Percentiles rank a stretch among this genome's conserved stretches.
These are phyloP conservation scores for Cydonia oblonga DNA, from an alignment of 331 rosid genomes.

Conservation along the genomic window DNA sequence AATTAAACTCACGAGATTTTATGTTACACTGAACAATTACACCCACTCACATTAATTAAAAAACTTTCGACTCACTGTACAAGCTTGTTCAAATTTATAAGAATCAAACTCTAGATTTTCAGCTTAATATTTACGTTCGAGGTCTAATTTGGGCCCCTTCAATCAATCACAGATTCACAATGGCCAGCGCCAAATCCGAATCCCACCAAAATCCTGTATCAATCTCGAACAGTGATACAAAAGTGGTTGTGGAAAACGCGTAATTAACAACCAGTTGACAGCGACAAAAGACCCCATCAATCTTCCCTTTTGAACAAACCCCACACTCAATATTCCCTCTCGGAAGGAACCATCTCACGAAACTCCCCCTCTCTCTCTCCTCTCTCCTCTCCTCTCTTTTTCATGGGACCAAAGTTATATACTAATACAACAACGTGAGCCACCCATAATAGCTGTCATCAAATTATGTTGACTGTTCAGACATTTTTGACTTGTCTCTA, in stretches of 20 bases:
- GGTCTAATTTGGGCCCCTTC: neutral
- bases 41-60: too few species aligned
- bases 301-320: too few species aligned
- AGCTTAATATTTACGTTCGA: neutral
- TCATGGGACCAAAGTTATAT: neutral
- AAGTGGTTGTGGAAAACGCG: conserved; percentile 9
- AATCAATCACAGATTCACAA: neutral
- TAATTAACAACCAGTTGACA: neutral
- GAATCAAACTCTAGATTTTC: too few species aligned
- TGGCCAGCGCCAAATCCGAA: neutral
- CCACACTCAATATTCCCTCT: neutral
- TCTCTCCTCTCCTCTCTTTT: neutral
- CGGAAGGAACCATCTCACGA: conserved; percentile 5
- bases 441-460: conserved; percentile 30
- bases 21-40: too few species aligned
- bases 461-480: neutral
- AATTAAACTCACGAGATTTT: too few species aligned
- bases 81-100: too few species aligned
- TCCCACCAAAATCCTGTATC: neutral
- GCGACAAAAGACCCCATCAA: neutral
- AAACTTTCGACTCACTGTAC: too few species aligned
- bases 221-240: too few species aligned
- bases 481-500: neutral
- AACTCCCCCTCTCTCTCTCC: neutral
- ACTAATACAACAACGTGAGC: neutral